Percentiles rank a stretch among this genome's conserved stretches.
These are phyloP conservation scores for Camelina sativa DNA, from an alignment of 345 rosid genomes.

Conservation along the genomic window DNA sequence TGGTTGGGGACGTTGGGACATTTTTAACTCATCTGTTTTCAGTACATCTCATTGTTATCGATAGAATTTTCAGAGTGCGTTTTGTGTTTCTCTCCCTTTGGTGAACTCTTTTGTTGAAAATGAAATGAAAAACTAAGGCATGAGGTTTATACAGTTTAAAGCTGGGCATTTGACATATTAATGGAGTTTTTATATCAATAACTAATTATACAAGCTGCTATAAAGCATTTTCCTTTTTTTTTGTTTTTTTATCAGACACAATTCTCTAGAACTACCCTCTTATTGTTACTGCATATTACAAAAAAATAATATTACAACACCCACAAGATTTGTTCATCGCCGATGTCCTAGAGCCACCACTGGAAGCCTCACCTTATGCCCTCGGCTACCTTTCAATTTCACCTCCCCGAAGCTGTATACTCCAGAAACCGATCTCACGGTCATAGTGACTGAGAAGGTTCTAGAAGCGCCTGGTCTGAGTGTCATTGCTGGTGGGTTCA, in stretches of 20 bases:
- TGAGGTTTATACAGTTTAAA: slow-evolving; percentile 29
- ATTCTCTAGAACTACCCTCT: slow-evolving; percentile 47
- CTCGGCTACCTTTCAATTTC: slow-evolving; percentile 87
- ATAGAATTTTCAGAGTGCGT: slow-evolving; percentile 34
- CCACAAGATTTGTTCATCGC: slow-evolving; percentile 52
- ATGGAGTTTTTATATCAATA: slow-evolving; percentile 31
- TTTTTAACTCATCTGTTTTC: slow-evolving; percentile 37
- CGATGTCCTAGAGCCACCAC: slow-evolving; percentile 79
- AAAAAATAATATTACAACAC: slow-evolving; percentile 65
- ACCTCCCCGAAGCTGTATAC: slow-evolving; percentile 86
- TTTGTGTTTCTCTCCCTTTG: slow-evolving; percentile 10
- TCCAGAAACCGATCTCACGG: slow-evolving; percentile 70
- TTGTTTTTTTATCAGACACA: not conserved
- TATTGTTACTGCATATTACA: slow-evolving; percentile 71
- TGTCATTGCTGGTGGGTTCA: slow-evolving; percentile 87
- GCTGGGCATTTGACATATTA: slow-evolving; percentile 11
- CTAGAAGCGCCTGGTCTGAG: slow-evolving; percentile 69
- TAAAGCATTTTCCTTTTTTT: slow-evolving; percentile 23
- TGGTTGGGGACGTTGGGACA: slow-evolving; percentile 42
- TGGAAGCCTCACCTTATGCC: slow-evolving; percentile 87
- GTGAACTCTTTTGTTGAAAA: slow-evolving; percentile 15
- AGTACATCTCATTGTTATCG: slow-evolving; percentile 34
- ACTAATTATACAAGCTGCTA: slow-evolving; percentile 41
- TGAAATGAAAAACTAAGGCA: not conserved
- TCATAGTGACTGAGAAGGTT: slow-evolving; percentile 67